Percentiles rank a stretch among this genome's conserved stretches.
Conservation (phyloP, 768 basidiomycete genomes). For the Leucosporidium creatinivorum region DNA sequence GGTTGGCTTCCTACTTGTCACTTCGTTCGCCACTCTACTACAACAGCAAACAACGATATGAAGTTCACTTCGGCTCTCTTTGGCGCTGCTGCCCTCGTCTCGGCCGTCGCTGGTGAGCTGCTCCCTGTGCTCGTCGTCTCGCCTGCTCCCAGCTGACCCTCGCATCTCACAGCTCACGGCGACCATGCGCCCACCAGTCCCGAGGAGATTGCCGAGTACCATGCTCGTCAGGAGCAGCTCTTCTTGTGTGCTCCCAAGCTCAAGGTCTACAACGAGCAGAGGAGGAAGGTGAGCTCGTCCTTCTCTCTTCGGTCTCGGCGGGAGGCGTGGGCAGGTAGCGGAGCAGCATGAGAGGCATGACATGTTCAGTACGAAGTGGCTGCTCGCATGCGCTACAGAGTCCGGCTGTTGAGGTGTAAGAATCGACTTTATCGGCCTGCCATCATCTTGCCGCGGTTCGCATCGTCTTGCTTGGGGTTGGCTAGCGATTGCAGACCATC, state of each 20-base stretch:
- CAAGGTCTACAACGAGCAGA: conserved; percentile 32
- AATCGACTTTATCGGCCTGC: neutral
- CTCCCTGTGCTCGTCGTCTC: neutral
- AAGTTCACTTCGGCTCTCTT: neutral
- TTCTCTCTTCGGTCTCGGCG: no score
- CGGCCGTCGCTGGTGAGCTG: neutral
- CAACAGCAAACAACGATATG: neutral
- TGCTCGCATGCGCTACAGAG: no score
- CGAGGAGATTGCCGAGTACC: conserved; percentile 32
- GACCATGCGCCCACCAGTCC: conserved; percentile 20
- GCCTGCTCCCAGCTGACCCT: neutral
- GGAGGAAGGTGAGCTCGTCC: conserved; percentile 23
- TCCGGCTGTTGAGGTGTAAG: neutral
- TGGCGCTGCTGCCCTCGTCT: neutral
- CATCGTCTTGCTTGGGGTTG: neutral
- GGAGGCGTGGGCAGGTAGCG: no score
- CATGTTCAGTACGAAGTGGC: no score
- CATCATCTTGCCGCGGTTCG: neutral
- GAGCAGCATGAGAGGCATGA: no score
- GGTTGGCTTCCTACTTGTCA: no score
- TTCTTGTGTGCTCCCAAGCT: conserved; percentile 39
- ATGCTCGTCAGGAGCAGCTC: conserved; percentile 33
- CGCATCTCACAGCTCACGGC: conserved; percentile 1
- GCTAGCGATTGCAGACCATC: neutral
- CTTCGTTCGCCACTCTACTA: neutral